Percentiles rank a stretch among this genome's conserved stretches.
These are phyloP conservation scores for Curvularia sp. DNA, from an alignment of 2,329 filamentous ascomycete genomes.

Conservation along the genomic window DNA sequence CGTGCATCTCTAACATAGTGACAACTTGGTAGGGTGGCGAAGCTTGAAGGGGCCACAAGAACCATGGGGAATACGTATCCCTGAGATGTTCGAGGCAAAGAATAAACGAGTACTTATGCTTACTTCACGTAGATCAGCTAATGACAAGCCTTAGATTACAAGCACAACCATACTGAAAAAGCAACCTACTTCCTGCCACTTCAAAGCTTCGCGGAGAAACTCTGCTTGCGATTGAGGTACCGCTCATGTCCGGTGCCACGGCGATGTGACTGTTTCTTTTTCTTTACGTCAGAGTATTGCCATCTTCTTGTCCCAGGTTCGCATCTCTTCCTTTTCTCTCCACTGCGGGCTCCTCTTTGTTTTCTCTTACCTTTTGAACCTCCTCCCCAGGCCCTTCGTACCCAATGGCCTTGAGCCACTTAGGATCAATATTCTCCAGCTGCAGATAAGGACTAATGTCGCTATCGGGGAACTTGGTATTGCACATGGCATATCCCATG, in stretches of 20 bases:
- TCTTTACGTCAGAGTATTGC: not conserved
- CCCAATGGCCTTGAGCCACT: conserved; percentile 50
- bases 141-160: not conserved
- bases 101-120: not conserved
- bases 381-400: conserved; percentile 24
- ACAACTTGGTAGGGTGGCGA: not conserved
- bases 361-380: conserved; percentile 21
- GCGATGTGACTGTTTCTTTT: too few relatives aligned
- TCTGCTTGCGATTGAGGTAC: not conserved
- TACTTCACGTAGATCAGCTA: not conserved
- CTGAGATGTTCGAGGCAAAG: not conserved
- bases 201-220: not conserved
- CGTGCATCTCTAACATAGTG: not conserved
- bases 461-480: conserved; percentile 29
- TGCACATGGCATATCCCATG: conserved; percentile 50
- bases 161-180: not conserved
- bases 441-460: conserved; percentile 52
- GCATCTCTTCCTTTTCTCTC: conserved; percentile 11
- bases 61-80: too few relatives aligned
- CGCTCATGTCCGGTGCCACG: not conserved
- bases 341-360: conserved; percentile 16
- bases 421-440: conserved; percentile 53
- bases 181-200: not conserved
- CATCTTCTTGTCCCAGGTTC: not conserved
- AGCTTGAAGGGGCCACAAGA: too few relatives aligned